Conservation (phyloP, 192 early-diverging fungal genomes). For the Backusella tuberculispora region DNA sequence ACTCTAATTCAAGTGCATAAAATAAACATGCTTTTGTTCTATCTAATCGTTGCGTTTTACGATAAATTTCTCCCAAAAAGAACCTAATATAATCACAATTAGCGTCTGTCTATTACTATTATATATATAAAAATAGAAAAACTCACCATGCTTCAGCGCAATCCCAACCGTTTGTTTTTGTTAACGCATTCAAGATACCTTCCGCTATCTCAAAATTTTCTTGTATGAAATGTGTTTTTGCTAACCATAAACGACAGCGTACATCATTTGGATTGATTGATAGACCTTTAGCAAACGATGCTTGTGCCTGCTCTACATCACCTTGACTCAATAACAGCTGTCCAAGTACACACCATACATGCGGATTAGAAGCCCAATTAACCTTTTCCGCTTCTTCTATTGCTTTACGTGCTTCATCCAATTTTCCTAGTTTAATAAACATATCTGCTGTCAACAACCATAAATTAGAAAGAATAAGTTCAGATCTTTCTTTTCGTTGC, state of each 20-base stretch:
- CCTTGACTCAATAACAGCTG: constrained; percentile 43
- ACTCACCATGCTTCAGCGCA: constrained; percentile 64
- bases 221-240: constrained; percentile 48
- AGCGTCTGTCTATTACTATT: neutral
- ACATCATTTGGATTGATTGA: constrained; percentile 48
- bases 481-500: constrained; percentile 47
- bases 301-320: constrained; percentile 43
- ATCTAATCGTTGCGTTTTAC: constrained; percentile 44
- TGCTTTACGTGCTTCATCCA: constrained; percentile 60
- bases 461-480: constrained; percentile 49
- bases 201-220: constrained; percentile 54
- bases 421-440: constrained; percentile 49
- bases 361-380: constrained; percentile 45
- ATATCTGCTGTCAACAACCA: constrained; percentile 60
- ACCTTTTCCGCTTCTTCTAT: constrained; percentile 60
- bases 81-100: constrained; percentile 35
- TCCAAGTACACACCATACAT: constrained; percentile 61
- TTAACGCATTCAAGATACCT: constrained; percentile 53
- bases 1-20: constrained; percentile 63
- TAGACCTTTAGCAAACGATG: constrained; percentile 55
- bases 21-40: constrained; percentile 61
- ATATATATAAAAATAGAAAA: neutral
- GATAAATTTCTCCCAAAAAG: constrained; percentile 52
- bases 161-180: constrained; percentile 61
- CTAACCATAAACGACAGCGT: constrained; percentile 48